Evolutionary conservation across 345 rosid species (phyloP), one percentile per base, ranked within the genome.

Genomic region (Eutrema japonicum): DNA sequence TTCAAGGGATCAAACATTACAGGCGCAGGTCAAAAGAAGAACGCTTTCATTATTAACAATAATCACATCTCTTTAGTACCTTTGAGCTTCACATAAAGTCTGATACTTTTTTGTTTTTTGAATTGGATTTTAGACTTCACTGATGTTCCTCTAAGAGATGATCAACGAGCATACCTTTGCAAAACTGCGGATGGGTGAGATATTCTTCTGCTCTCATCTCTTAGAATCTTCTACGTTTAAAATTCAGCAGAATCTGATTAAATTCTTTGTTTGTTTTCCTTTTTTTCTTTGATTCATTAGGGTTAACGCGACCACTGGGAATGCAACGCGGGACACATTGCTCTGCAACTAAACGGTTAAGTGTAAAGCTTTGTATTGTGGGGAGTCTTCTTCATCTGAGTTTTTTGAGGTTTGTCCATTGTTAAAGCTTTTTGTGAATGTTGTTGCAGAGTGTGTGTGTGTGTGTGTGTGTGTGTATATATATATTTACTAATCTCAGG

Each of bases 141-240:
- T 38, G 98, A 94, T 74, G 97, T 91, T 65, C 96, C 93, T 47
- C 62, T 89, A 72, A 84, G 98, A 81, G 96, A 94, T 3, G 97
- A 94, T 78, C 98, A 94, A 79, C 79, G 92, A 18, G 89, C 73
- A 66, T 87, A 94, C 62, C 93, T 91, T 49, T 94, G 98, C 83
- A 87, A 89, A 85, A 59, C 82, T 29, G 98, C 97, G 0, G 90
- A 94, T 61, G 96, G 97, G 98, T 91, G 85, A 73, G 8, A 16
- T 10, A 5, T 14, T 29, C 30, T 41, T 42, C 10, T 2, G 4
- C 71, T 18, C 64, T 68, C 43, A 36, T 69, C 57, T 41, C 41
- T 68, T 68, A 60, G 8, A 10, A 9, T 16, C 35, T 43, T 46
- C 2, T 9, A 56, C 35, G 63, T 75, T 42, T 54, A n/a, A 27